Evolutionary conservation across 441 rosid genomes (phyloP), one percentile per base, ranked within the genome.

Genomic region (Brassica balearica): DNA sequence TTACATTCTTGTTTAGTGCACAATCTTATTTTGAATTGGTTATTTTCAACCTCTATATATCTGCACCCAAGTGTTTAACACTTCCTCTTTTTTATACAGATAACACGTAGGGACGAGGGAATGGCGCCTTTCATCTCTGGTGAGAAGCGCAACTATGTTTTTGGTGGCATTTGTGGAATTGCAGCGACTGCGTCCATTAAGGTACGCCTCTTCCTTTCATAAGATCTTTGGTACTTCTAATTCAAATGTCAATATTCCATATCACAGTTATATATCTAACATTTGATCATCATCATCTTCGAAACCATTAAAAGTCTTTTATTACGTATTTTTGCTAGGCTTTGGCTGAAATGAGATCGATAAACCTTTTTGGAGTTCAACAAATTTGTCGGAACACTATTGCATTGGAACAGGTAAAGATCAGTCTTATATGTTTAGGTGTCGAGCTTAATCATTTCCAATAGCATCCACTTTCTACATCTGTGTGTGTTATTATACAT

Each of bases 361-460:
- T 92, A 84, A 96, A 94, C 82, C 96, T 96, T 76, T 94, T 96
- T 12, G 98, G 99, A 78, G 99, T 94, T 81, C 99, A 96, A 78
- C 99, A 92, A 83, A 93, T 94, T 73, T 94, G 98, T 73, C 90
- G 98, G 59, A 96, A 96, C 84, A 83, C 97, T 69, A 94, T 96
- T 75, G 98, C 99, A 29, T 71, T 96, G 82, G 98, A 96, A 77
- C 99, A 94, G 95, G 99, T 94, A 77, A 78, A 74, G 36, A 38
- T 73, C 48, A 61, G 59, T 53, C 17, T 15, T 15, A 1, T 29
- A 29, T 23, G 55, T 73, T 29, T 73, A 14, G 34, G 6, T 36
- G 32, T 56, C 51, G 15, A 55, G 55, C 19, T 51, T 22, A 19
- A 29, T 5, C 10, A 8, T 34, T 20, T 65, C 32, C 22, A 53